These are phyloP conservation scores for Lactarius hatsudake DNA, from an alignment of 768 basidiomycete genomes.

Conservation along the genomic window DNA sequence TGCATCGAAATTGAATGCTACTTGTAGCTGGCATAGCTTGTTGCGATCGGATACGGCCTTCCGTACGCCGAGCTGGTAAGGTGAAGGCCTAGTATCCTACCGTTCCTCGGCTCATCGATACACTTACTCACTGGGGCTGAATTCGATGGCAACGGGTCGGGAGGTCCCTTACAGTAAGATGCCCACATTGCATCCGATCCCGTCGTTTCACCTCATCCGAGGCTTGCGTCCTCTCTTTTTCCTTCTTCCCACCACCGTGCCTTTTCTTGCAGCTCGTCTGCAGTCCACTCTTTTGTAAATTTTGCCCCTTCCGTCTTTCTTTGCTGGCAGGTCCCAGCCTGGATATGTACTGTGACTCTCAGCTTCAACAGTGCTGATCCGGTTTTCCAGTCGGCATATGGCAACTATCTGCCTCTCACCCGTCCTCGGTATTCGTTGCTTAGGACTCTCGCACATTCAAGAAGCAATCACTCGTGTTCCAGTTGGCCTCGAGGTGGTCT, in stretches of 20 bases:
- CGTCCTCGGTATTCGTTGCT: conserved; percentile 69
- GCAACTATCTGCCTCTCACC: conserved; percentile 58
- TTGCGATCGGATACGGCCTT: neutral
- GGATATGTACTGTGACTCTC: conserved; percentile 37
- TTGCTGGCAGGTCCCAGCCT: conserved; percentile 34
- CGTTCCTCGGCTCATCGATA: neutral
- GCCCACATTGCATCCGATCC: neutral
- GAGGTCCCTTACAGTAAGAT: neutral
- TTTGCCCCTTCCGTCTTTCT: conserved; percentile 23
- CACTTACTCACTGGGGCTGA: neutral
- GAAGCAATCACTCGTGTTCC: conserved; percentile 57
- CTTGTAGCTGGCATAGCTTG: neutral
- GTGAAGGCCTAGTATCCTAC: neutral
- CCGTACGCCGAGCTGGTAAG: neutral
- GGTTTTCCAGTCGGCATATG: conserved; percentile 25
- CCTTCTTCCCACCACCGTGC: neutral
- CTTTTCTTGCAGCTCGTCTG: conserved; percentile 46
- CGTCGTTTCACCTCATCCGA: neutral
- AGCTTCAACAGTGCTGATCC: conserved; percentile 22
- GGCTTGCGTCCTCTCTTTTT: neutral
- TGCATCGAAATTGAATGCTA: neutral
- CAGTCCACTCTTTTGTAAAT: conserved; percentile 43
- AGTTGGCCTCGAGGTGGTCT: conserved; percentile 58
- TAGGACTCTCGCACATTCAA: conserved; percentile 47
- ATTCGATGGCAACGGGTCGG: neutral